phyloP scores from a whole-genome alignment of 768 basidiomycete genomes.

The Gelatoporia subvermispora region DNA sequence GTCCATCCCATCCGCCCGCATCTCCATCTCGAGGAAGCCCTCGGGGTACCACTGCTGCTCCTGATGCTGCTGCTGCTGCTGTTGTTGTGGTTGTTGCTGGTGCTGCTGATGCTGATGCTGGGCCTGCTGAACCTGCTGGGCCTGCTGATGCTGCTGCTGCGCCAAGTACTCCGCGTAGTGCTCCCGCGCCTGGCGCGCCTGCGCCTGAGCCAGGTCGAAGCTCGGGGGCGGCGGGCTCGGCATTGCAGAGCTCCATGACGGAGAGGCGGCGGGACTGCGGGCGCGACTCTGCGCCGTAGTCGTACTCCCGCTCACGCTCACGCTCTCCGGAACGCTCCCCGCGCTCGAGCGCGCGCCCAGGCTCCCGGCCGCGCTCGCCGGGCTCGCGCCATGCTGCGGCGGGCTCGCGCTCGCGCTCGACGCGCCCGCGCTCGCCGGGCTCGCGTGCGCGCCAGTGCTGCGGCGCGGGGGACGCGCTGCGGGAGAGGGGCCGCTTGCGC shows the following conservation, averaged over 20 bases:
- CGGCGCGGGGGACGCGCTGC: too few species aligned
- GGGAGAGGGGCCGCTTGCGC: constrained; percentile 56
- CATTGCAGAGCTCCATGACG: constrained; percentile 89
- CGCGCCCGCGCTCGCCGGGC: too few species aligned
- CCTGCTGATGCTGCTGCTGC: neutral
- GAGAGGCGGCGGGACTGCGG: constrained; percentile 77
- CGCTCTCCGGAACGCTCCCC: too few species aligned
- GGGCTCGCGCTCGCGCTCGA: neutral
- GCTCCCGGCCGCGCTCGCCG: too few species aligned
- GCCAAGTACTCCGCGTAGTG: constrained; percentile 10
- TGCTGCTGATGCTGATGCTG: too few species aligned
- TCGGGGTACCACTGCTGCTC: neutral
- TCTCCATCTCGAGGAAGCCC: neutral
- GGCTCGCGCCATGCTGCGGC: neutral
- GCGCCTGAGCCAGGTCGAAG: constrained; percentile 9
- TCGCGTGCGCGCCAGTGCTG: too few species aligned
- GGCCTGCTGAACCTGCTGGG: constrained; percentile 5
- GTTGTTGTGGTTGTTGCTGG: too few species aligned
- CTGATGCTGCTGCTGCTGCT: too few species aligned
- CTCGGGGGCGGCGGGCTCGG: constrained; percentile 23
- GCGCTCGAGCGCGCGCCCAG: too few species aligned
- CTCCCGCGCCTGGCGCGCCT: constrained; percentile 28
- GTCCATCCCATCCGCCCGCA: neutral
- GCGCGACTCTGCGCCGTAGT: constrained; percentile 69
- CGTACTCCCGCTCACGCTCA: constrained; percentile 37